Base-by-base conservation (phyloP, 208 protist species). In the Wallacemonas sp. region DNA sequence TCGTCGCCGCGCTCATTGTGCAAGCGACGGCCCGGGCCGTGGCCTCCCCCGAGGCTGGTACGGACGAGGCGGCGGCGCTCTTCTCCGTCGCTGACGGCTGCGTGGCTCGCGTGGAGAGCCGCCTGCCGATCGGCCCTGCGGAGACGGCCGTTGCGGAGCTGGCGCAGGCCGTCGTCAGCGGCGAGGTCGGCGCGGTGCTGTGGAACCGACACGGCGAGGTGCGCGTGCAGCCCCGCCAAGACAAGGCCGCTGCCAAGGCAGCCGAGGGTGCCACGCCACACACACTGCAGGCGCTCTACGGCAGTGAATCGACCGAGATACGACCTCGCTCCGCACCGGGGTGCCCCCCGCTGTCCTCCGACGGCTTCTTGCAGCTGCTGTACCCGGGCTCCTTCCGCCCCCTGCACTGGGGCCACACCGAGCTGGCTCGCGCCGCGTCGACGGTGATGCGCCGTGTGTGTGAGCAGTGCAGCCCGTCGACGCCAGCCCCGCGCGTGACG, bases 401-500 rank as follows among this genome's bases (percentile, higher is more conserved):
- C 3, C 65, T 93, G 46, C 87, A 93, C 66, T 91, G 81, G 70
- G 87, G 87, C 3, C 87, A 93, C 76, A 89, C 82, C 2, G 84
- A 91, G 70, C 75, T 93, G 11, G 83, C 70, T 10, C 74, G 70
- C 14, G 82, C 76, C 2, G 83, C 82, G 8, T 33, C 41, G 3
- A 57, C 55, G 25, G 71, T 84, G 46, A 18, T 76, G 28, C 63
- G 16, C 16, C 25, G 32, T 26, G 29, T 50, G 36, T 57, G 46
- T 29, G 49, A 65, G 64, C 44, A 74, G 44, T 63, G 45, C 16
- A 11, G 49, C 42, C 45, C 22, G 41, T 20, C 2, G 32, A 12
- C 10, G 16, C 31, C 45, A 44, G 16, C 23, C 22, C 49, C 18
- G 69, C 67, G 3, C 31, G 74, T 59, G 10, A 14, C 25, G 38